phyloP scores from a whole-genome alignment of 805 yeast species.

The Candida hungchunana region DNA sequence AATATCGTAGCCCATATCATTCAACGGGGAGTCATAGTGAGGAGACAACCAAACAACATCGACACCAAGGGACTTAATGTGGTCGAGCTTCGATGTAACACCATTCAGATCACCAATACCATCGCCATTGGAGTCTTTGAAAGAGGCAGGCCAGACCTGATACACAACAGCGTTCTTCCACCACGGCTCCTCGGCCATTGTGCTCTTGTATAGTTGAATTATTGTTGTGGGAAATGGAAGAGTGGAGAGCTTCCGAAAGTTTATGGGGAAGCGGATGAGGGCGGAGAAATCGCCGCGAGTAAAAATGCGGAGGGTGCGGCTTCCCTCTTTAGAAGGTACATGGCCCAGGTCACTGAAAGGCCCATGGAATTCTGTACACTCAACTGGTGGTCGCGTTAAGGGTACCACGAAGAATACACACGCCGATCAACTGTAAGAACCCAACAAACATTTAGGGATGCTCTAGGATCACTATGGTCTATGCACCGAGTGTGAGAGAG shows the following conservation, averaged over 20 bases:
- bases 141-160: conserved; percentile 60
- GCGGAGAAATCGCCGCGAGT: no score
- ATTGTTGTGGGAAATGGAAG: no score
- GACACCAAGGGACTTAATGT: conserved; percentile 45
- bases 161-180: conserved; percentile 56
- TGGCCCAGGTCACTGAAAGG: conserved; percentile 25
- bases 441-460: conserved; percentile 38
- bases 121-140: conserved; percentile 54
- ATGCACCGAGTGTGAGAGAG: conserved; percentile 38
- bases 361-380: conserved; percentile 37
- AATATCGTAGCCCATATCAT: conserved; percentile 62
- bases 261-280: no score
- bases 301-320: no score
- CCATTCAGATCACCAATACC: conserved; percentile 58
- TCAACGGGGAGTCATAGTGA: conserved; percentile 54
- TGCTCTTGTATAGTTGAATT: conserved; percentile 7
- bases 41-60: conserved; percentile 57
- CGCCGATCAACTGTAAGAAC: conserved; percentile 37
- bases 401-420: conserved; percentile 26
- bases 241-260: no score
- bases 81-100: conserved; percentile 46
- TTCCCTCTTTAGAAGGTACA: no score
- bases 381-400: conserved; percentile 17
- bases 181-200: conserved; percentile 30
- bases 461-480: conserved; percentile 38